Evolutionary conservation across 257 asterid genomes (phyloP), one percentile per base, ranked within the genome.

Genomic region (Gentiana dahurica): DNA sequence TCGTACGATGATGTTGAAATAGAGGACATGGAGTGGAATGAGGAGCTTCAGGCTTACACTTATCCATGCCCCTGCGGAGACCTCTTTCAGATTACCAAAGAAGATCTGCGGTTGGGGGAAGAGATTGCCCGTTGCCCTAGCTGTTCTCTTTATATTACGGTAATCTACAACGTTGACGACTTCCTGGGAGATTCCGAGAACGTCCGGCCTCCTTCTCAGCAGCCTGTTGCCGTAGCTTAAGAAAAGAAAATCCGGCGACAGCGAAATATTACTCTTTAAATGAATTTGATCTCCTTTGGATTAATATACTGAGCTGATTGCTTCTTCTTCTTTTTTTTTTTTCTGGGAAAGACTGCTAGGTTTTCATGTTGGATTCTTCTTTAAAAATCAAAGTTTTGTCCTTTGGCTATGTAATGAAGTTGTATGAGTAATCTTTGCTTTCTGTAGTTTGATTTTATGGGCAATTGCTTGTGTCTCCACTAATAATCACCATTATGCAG

Each of bases 41-140:
- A 90, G 34, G 87, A 79, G 77, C 73, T 90, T 32, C 64, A 82
- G 58, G 75, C 98, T 3, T 90, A 54, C 74, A 90, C 95, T 0
- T 90, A 90, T 62, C 98, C 98, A 0, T 90, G 98, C 37, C 98
- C 96, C 2, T 90, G 98, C 71, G 95, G 96, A 41, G 96, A 90
- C 76, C 80, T 90, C 0, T 90, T 90, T 65, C 96, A 84, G 68
- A 90, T 90, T 12, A 81, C 95, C 6, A 84, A 77, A 51, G 94
- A 90, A 68, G 98, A 90, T 3, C 78, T 90, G 5, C 79, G 77
- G 12, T 61, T 80, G 36, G 98, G 98, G 38, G 98, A 90, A 69
- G 98, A 90, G 68, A 87, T 87, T 56, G 96, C 96, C 1, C 76
- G 77, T 2, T 2, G 98, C 79, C 98, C 98, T 54, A 85, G 98